These are phyloP conservation scores for Ophiostoma triangulosporum DNA, from an alignment of 2,329 filamentous ascomycete genomes.

Conservation along the genomic window DNA sequence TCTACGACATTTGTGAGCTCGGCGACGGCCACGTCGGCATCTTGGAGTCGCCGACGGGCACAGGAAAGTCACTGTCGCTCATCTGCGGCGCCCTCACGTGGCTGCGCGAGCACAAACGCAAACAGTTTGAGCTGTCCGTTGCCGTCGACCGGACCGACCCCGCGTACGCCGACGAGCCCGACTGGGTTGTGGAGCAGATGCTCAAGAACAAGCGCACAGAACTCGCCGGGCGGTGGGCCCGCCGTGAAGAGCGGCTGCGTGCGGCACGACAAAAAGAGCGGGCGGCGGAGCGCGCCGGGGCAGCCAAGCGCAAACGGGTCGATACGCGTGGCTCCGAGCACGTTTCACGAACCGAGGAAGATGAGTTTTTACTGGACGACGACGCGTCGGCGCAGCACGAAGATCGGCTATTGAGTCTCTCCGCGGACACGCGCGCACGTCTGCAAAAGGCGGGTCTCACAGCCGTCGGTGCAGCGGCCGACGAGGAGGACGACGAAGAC, in stretches of 20 bases:
- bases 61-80: slow-evolving; percentile 80
- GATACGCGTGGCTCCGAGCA: slow-evolving; percentile 16
- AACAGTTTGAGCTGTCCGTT: slow-evolving; percentile 29
- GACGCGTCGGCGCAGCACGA: slow-evolving; percentile 19
- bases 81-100: slow-evolving; percentile 84
- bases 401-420: slow-evolving; percentile 41
- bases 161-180: slow-evolving; percentile 53
- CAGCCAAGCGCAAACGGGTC: slow-evolving; percentile 32
- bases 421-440: slow-evolving; percentile 60
- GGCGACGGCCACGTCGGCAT: slow-evolving; percentile 68
- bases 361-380: slow-evolving; percentile 60
- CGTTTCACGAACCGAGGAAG: slow-evolving; percentile 35
- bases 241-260: slow-evolving; percentile 57
- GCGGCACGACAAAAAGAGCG: slow-evolving; percentile 19
- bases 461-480: slow-evolving; percentile 24
- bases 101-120: slow-evolving; percentile 69
- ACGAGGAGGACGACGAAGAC: slow-evolving; percentile 30
- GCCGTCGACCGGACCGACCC: slow-evolving; percentile 31
- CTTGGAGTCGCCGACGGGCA: slow-evolving; percentile 86
- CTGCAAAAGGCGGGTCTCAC: slow-evolving; percentile 52
- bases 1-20: slow-evolving; percentile 63
- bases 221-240: slow-evolving; percentile 51
- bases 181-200: slow-evolving; percentile 74
- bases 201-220: slow-evolving; percentile 53
- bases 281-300: slow-evolving; percentile 7